Percentiles rank a stretch among this genome's conserved stretches.
Conservation (phyloP, 2,329 filamentous ascomycete genomes). For the Alternaria postmessia region DNA sequence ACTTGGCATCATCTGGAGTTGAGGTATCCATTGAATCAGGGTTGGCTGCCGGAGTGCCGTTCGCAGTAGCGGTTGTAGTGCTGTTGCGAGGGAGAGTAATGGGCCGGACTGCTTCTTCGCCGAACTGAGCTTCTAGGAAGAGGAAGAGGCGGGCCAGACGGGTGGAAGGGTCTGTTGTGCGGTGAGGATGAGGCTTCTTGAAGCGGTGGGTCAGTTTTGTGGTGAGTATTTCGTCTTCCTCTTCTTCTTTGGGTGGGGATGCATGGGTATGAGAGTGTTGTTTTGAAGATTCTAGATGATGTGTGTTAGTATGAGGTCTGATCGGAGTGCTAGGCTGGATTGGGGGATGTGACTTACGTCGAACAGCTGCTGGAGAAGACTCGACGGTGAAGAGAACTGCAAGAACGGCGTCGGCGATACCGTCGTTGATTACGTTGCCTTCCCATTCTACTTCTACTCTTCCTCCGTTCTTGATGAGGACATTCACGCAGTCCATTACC, state of each 20-base stretch:
- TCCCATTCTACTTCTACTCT: slow-evolving; percentile 96
- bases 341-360: slow-evolving; percentile 65
- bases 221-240: slow-evolving; percentile 13
- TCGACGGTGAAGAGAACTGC: slow-evolving; percentile 91
- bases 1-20: slow-evolving; percentile 1
- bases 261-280: slow-evolving; percentile 40
- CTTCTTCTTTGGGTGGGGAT: slow-evolving; percentile 11
- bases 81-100: slow-evolving; percentile 71
- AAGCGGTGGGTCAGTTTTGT: slow-evolving; percentile 32
- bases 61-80: slow-evolving; percentile 32
- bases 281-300: slow-evolving; percentile 46
- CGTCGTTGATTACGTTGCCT: slow-evolving; percentile 96
- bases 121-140: slow-evolving; percentile 98
- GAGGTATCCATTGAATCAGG: slow-evolving; percentile 2
- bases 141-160: slow-evolving; percentile 86
- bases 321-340: slow-evolving; percentile 9
- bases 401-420: slow-evolving; percentile 96
- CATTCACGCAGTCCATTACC: slow-evolving; percentile 89
- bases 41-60: slow-evolving; percentile 8
- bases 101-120: slow-evolving; percentile 79
- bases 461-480: slow-evolving; percentile 79
- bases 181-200: slow-evolving; percentile 72
- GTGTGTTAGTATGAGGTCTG: slow-evolving; percentile 15
- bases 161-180: slow-evolving; percentile 74
- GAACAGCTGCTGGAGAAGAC: slow-evolving; percentile 92